Percentiles rank a stretch among this genome's conserved stretches.
Conservation (phyloP, 768 basidiomycete genomes). For the Tulasnella sp. region DNA sequence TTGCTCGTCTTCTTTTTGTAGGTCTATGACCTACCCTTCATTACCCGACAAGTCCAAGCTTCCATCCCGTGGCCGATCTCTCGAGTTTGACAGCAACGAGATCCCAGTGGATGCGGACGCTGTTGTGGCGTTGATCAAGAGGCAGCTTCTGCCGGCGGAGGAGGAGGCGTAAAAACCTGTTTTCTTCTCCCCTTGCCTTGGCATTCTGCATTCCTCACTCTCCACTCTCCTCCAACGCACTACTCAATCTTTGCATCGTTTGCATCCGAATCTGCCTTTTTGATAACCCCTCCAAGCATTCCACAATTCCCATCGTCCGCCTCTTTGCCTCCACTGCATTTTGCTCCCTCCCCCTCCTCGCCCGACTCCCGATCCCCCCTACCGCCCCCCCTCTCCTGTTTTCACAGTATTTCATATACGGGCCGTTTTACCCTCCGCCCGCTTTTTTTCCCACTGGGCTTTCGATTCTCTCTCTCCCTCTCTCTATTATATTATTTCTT, state of each 20-base stretch:
- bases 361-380: not conserved
- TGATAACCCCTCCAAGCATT: too few relatives aligned
- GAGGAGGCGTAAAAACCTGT: not conserved
- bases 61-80: slow-evolving; percentile 38
- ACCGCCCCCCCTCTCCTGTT: not conserved
- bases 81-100: slow-evolving; percentile 76
- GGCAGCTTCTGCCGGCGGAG: slow-evolving; percentile 44
- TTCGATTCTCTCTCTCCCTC: not conserved
- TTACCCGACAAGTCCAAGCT: slow-evolving; percentile 64
- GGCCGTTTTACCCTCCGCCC: not conserved
- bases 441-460: not conserved
- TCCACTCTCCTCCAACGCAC: not conserved
- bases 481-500: not conserved
- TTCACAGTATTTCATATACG: not conserved
- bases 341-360: too few relatives aligned
- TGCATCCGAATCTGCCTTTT: too few relatives aligned
- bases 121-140: slow-evolving; percentile 58
- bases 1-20: slow-evolving; percentile 42
- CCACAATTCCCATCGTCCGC: too few relatives aligned
- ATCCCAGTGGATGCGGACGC: slow-evolving; percentile 76
- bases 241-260: not conserved
- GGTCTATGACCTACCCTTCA: slow-evolving; percentile 70
- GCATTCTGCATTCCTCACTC: not conserved
- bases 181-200: not conserved
- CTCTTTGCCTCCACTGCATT: too few relatives aligned